Conservation (phyloP, 1,284 basidiomycete species). For the Kalmanozyma brasiliensis region DNA sequence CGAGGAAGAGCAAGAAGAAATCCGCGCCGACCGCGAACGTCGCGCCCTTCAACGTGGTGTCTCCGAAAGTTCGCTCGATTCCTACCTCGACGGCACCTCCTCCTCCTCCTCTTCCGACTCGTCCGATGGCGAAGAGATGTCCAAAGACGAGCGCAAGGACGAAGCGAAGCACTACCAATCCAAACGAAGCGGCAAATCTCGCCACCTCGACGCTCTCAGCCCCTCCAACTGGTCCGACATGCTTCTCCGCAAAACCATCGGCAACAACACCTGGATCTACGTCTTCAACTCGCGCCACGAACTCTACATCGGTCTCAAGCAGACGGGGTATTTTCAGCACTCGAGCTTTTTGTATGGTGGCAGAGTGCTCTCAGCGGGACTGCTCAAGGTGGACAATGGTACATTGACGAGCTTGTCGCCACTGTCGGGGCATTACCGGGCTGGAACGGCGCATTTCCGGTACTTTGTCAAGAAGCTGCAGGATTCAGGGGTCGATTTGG, state of each 20-base stretch:
- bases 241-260: conserved; percentile 55
- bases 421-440: conserved; percentile 57
- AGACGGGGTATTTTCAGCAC: conserved; percentile 62
- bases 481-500: conserved; percentile 50
- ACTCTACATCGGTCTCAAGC: conserved; percentile 59
- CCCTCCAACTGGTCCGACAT: conserved; percentile 52
- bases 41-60: conserved; percentile 33
- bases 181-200: conserved; percentile 41
- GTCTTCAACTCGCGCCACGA: conserved; percentile 59
- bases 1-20: conserved; percentile 51
- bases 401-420: conserved; percentile 50
- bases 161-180: conserved; percentile 43
- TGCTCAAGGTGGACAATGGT: conserved; percentile 55
- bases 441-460: conserved; percentile 55
- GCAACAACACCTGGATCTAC: conserved; percentile 58
- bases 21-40: conserved; percentile 23
- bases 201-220: conserved; percentile 37
- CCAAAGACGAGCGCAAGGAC: conserved; percentile 21
- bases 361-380: conserved; percentile 54
- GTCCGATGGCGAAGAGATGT: conserved; percentile 45
- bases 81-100: conserved; percentile 28
- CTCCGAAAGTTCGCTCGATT: conserved; percentile 42
- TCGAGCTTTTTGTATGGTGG: conserved; percentile 59
- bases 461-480: conserved; percentile 59
- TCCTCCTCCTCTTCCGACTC: conserved; percentile 26